Evolutionary conservation across 352 stramenopile species (phyloP).

Genomic region (Phytophthora crassamura): DNA sequence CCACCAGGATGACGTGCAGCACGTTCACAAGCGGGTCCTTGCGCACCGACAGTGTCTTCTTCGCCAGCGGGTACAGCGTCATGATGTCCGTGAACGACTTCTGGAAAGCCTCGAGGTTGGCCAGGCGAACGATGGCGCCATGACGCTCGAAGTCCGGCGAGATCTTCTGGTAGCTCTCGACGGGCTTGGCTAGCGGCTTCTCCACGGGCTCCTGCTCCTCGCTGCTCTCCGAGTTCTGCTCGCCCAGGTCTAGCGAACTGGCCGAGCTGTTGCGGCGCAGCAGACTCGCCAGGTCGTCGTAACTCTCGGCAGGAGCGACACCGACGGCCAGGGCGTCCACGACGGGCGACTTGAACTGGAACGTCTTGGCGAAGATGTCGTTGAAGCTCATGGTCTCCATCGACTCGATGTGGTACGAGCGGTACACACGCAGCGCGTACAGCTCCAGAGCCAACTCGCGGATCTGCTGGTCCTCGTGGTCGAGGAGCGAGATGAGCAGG

Average conservation of each 20-base stretch:
- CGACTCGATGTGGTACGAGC: slow-evolving; percentile 86
- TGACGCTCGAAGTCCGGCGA: slow-evolving; percentile 74
- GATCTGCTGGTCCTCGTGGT: slow-evolving; percentile 72
- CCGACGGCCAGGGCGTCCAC: slow-evolving; percentile 82
- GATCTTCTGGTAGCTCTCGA: slow-evolving; percentile 78
- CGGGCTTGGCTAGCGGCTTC: slow-evolving; percentile 35
- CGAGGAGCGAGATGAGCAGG: slow-evolving; percentile 79
- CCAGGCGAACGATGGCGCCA: slow-evolving; percentile 89
- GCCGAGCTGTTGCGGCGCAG: slow-evolving; percentile 72
- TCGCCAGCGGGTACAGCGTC: slow-evolving; percentile 69
- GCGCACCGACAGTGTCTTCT: slow-evolving; percentile 71
- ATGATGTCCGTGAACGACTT: slow-evolving; percentile 73
- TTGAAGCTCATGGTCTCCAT: slow-evolving; percentile 76
- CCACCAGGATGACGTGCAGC: slow-evolving; percentile 82
- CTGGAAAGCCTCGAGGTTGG: slow-evolving; percentile 84
- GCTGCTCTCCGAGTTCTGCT: slow-evolving; percentile 43
- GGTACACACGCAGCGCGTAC: slow-evolving; percentile 88
- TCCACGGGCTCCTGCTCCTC: slow-evolving; percentile 42
- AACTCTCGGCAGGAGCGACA: slow-evolving; percentile 78
- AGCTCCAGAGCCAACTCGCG: slow-evolving; percentile 81
- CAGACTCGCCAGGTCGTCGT: slow-evolving; percentile 82
- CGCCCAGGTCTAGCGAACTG: slow-evolving; percentile 38
- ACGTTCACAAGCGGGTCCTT: slow-evolving; percentile 83
- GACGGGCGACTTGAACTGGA: slow-evolving; percentile 86
- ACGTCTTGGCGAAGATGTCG: slow-evolving; percentile 85